Evolutionary conservation across 305 asterid genomes (phyloP), one percentile per base, ranked within the genome.

Genomic region (Fraxinus floribunda): DNA sequence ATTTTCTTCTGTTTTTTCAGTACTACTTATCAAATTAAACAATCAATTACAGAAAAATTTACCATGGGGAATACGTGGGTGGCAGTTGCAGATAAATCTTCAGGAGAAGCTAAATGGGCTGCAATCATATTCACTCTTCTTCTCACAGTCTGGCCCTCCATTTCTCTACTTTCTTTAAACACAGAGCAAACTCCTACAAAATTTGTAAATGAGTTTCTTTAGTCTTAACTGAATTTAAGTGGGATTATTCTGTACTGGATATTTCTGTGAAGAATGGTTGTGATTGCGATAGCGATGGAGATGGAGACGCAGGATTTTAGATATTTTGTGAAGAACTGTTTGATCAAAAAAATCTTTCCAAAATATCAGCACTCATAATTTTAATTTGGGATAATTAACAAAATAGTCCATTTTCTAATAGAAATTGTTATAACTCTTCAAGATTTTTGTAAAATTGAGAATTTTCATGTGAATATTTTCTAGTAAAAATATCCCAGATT

Each of bases 61-160:
- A 92, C 97, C 97, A 92, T 88, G 79, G 97, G 97, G 81, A 92
- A 89, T 46, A 93, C 79, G 81, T 89, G 97, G 4, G 96, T 82
- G 34, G 95, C 93, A 79, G 93, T 44, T 29, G 97, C 87, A 24
- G 95, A 88, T 62, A 93, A 41, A 84, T 92, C 95, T 80, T 93
- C 92, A 76, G 80, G 86, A 62, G 87, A 76, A 68, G 90, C 87
- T 11, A 93, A 85, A 84, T 92, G 97, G 1, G 90, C 86, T 49
- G 94, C 87, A 34, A 92, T 87, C 10, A 89, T 84, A 86, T 83
- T 90, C 44, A 90, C 81, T 81, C 97, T 92, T 86, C 95, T 86
- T 35, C 92, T 75, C 75, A 88, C 92, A 52, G 60, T 78, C 75
- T 81, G 89, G 73, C 75, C 91, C 91, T 92, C 95, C 97, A 93